Percentiles rank a stretch among this genome's conserved stretches.
These are phyloP conservation scores for Trametes cubensis DNA, from an alignment of 768 basidiomycete genomes.

Conservation along the genomic window DNA sequence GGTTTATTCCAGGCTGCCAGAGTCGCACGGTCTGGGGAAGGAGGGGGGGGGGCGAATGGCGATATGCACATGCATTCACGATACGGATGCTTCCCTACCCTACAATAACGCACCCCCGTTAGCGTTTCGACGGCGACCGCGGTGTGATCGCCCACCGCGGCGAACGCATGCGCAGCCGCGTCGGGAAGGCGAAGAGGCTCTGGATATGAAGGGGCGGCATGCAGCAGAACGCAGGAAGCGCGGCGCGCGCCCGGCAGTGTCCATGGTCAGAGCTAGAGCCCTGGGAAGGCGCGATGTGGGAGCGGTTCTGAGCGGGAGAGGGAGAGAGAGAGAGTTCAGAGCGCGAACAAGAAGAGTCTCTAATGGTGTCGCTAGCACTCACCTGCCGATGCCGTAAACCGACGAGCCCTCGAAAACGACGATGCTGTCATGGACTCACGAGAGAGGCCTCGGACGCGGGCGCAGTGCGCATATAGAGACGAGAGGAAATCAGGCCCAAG, in stretches of 20 bases:
- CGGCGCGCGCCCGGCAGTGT: too few relatives aligned
- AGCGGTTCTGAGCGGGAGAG: neutral
- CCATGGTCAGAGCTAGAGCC: too few relatives aligned
- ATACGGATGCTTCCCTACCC: neutral
- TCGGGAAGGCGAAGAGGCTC: constrained; percentile 3
- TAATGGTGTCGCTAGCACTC: too few relatives aligned
- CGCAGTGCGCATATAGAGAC: constrained; percentile 10
- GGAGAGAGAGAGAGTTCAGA: neutral
- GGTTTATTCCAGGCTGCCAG: too few relatives aligned
- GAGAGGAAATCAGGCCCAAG: neutral
- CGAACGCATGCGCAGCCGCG: neutral
- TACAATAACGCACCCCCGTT: neutral
- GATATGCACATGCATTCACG: neutral
- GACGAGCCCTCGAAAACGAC: too few relatives aligned
- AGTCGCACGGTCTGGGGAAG: neutral
- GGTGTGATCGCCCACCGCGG: neutral
- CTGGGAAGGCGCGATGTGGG: neutral
- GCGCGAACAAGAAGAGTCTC: too few relatives aligned
- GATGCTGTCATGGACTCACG: too few relatives aligned
- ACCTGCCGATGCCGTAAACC: too few relatives aligned
- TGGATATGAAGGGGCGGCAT: constrained; percentile 7
- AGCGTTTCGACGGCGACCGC: neutral
- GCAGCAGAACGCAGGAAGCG: too few relatives aligned
- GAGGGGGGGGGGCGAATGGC: neutral
- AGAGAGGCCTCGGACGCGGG: neutral